Evolutionary conservation across 1,139 yeast species (phyloP), one percentile per base, ranked within the genome.

Genomic region (Nakaseomyces sp.): DNA sequence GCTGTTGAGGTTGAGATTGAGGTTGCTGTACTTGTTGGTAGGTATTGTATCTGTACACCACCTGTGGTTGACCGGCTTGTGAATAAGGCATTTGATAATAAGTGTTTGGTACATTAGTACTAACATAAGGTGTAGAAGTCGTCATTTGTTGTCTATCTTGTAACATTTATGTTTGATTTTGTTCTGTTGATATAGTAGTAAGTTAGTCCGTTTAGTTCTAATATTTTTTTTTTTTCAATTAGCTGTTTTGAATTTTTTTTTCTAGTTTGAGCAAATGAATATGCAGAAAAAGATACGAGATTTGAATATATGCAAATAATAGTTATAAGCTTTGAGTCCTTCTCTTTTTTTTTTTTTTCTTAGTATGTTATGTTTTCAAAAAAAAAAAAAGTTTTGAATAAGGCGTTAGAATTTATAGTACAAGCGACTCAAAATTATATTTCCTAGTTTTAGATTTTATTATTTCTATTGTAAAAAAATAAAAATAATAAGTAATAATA

Each of bases 111-210:
- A 17, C 25, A 32, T 10, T 16, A 8, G 30, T 5, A 13, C 16
- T 39, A n/a, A 30, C 30, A 30, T 39, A 29, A 9, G 15, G 41
- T 28, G 30, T 18, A 39, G 42, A 16, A 15, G 37, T 20, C 15
- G 35, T 39, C 42, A 33, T 39, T 30, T 38, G 35, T 38, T 29
- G 6, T 22, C 32, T 38, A 28, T 28, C 24, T 28, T 29, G 22
- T 28, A 28, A n/a, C 22, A 7, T 25, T 16, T n/a, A 12, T 15
- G 5, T 13, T 15, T 9, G 6, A 12, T n/a, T 38, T 17, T 28
- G 12, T 28, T 28, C 15, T 38, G 24, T 37, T 12, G 24, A 8
- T 6, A 30, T 22, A n/a, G 33, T 30, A 8, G 33, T n/a, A n/a
- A n/a, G n/a, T n/a, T n/a, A n/a, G n/a, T n/a, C n/a, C n/a, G n/a